Base-by-base conservation (phyloP, 2,329 filamentous ascomycete species). In the Aspergillus candidus region DNA sequence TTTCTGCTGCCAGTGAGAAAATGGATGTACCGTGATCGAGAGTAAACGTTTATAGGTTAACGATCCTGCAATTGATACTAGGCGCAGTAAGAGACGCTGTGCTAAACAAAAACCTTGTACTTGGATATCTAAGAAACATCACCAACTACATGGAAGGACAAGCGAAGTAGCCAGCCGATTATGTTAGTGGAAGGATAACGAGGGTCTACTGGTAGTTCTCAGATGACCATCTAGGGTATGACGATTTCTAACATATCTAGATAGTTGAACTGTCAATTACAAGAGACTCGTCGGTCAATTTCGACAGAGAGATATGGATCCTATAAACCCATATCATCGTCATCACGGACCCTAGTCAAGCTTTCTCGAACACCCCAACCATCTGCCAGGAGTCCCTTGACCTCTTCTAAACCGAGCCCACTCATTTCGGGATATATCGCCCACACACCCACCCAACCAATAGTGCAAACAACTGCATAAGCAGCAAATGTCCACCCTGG, bases 351-450 rank as follows among this genome's bases (percentile, higher is more conserved):
- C 35, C 63, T 56, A 13, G 47, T 47, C 45, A 69, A 49, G 44
- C 67, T 74, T 50, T 71, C 73, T 51, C 69, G 67, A 17, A 88
- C 81, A 0, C 87, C 87, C 84, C 84, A 94, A 5, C 82, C 84
- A 47, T 84, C 60, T 53, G 80, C 80, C 41, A 94, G 67, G 51
- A 94, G 66, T 11, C 74, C 76, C 6, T 85, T 82, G 6, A 87
- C 84, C 61, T 91, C 87, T 69, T 96, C 90, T 6, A 95, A 70
- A 50, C 80, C 83, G 60, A 94, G 65, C 0, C 89, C 88, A 44
- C 80, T 84, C 47, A 88, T 94, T 72, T 95, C 89, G 0, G 89
- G 90, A 67, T 95, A 95, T 32, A 90, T 84, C 22, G 65, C 66
- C 77, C 82, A 88, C 10, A 94, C 76, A 6, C 75, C 70, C 15